These are phyloP conservation scores for Sicyos baderoa DNA, from an alignment of 306 rosid species.

Conservation along the genomic window DNA sequence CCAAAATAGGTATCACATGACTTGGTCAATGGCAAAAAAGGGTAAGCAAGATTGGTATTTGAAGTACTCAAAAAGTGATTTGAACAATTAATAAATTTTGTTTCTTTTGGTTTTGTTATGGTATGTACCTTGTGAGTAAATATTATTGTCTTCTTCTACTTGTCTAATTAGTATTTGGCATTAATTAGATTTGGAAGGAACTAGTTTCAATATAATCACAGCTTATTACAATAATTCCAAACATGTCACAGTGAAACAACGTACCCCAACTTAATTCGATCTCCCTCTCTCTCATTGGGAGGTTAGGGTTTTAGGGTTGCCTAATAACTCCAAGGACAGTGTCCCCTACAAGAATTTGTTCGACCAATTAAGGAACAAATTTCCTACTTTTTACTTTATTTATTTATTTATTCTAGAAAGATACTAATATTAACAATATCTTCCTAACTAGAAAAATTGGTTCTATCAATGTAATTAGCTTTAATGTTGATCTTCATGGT, in stretches of 20 bases:
- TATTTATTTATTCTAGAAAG: too few species aligned
- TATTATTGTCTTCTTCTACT: background rate
- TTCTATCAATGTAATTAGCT: too few species aligned
- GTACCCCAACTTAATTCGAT: background rate
- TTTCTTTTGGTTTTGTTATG: constrained; percentile 12
- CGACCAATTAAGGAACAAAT: too few species aligned
- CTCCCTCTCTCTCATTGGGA: background rate
- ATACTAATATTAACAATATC: too few species aligned
- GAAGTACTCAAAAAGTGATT: constrained; percentile 5
- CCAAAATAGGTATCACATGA: constrained; percentile 10
- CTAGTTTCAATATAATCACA: constrained; percentile 6
- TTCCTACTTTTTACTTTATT: too few species aligned
- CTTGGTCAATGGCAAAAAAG: constrained; percentile 10
- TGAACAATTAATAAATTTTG: background rate
- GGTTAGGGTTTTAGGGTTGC: too few species aligned
- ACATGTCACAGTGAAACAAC: background rate
- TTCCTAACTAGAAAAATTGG: too few species aligned
- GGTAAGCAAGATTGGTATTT: background rate
- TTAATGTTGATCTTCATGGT: too few species aligned
- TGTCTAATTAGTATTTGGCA: constrained; percentile 4
- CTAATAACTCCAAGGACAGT: too few species aligned
- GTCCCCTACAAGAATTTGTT: too few species aligned
- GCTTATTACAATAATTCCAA: constrained; percentile 1
- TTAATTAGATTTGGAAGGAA: constrained; percentile 11
- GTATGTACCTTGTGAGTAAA: background rate